Percentiles rank a stretch among this genome's conserved stretches.
phyloP scores from a whole-genome alignment of 2,329 filamentous ascomycete species.

The Cercospora sojina region DNA sequence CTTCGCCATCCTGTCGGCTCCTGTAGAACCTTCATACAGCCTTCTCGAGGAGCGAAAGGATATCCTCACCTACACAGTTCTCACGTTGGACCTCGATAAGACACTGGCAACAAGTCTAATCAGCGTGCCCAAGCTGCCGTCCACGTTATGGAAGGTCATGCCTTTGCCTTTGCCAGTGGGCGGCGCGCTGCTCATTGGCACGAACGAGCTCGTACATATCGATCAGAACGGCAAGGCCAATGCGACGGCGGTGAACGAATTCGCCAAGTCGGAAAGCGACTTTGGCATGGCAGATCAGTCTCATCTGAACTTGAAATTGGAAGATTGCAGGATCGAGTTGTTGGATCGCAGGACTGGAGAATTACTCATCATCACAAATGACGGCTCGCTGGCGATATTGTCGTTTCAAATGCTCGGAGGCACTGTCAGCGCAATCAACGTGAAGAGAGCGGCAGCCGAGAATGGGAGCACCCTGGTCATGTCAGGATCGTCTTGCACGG shows the following conservation, averaged over 20 bases:
- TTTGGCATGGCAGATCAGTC: constrained; percentile 88
- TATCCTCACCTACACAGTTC: constrained; percentile 85
- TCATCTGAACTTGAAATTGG: constrained; percentile 73
- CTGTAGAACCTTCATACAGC: constrained; percentile 68
- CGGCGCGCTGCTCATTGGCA: constrained; percentile 80
- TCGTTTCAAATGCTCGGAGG: constrained; percentile 86
- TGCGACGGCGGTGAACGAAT: constrained; percentile 88
- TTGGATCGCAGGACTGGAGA: constrained; percentile 77
- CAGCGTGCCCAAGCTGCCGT: constrained; percentile 79
- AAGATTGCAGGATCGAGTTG: constrained; percentile 75
- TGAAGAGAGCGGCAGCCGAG: constrained; percentile 64
- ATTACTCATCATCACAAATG: constrained; percentile 75
- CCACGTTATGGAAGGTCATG: constrained; percentile 79
- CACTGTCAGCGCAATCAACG: constrained; percentile 80
- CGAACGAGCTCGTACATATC: constrained; percentile 90
- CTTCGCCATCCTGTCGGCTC: constrained; percentile 87
- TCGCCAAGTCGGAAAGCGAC: constrained; percentile 76
- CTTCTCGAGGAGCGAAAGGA: constrained; percentile 76
- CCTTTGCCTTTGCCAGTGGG: constrained; percentile 83
- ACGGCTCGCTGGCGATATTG: constrained; percentile 72
- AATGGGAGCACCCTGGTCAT: constrained; percentile 63
- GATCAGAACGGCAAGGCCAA: constrained; percentile 94
- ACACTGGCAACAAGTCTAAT: constrained; percentile 89
- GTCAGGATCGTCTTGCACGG: constrained; percentile 66
- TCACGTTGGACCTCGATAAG: constrained; percentile 91